Base-by-base conservation (phyloP, 805 yeast genomes). In the Ogataea degrootiae region DNA sequence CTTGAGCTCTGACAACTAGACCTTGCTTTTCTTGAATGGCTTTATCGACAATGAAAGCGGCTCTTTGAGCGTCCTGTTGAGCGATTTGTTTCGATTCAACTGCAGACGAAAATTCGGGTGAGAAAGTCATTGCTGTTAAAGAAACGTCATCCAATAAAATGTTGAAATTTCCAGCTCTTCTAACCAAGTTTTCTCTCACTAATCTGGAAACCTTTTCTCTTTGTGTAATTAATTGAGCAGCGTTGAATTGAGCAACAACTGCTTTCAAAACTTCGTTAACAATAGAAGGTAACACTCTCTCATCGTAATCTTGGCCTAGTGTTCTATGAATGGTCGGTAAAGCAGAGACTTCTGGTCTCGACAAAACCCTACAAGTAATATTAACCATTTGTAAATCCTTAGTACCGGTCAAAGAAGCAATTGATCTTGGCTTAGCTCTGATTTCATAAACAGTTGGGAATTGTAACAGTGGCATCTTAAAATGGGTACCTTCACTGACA, bases 21-120 rank as follows among this genome's bases (percentile, higher is more conserved):
- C 95, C 96, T 71, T 94, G 98, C 68, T 94, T 94, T 72, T 94
- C 98, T 71, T 94, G 99, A 59, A 87, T 82, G 8, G 99, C 99
- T 66, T 90, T 88, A 68, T 94, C 99, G 45, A 94, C 99, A 39
- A 94, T 76, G 58, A 91, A 94, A 0, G 98, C 97, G 8, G 99
- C 98, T 68, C 96, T 84, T 72, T 94, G 97, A 19, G 99, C 98
- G 66, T 94, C 99, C 75, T 94, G 99, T 70, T 94, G 99, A 29
- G 99, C 98, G 70, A 94, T 94, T 74, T 94, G 99, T 71, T 94
- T 94, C 49, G 97, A 96, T 73, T 94, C 99, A 47, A 94, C 99
- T 5, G 98, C 98, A 40, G 86, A 83, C 38, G 98, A 91, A 68
- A 94, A 94, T 69, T 94, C 99, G 29, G 99, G 99, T 3, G 96